Percentiles rank a stretch among this genome's conserved stretches.
Evolutionary conservation across 176 grass and related monocot genomes (phyloP).

Genomic region (Carex pumila): DNA sequence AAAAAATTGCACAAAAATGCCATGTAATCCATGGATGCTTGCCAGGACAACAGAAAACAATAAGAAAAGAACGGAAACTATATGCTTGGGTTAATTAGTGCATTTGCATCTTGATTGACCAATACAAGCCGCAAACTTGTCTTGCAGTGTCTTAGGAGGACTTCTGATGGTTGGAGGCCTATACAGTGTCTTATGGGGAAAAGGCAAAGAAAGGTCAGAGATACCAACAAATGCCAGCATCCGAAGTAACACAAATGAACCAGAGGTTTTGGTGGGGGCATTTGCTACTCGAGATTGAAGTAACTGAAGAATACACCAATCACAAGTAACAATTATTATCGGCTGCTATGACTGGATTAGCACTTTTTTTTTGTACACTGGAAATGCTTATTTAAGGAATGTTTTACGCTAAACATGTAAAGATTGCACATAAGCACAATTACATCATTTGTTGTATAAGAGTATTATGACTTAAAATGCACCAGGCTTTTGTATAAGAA

Average conservation of each 20-base stretch:
- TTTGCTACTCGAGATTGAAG: not conserved
- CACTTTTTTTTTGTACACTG: not conserved
- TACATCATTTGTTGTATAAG: not conserved
- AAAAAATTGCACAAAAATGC: too few relatives aligned
- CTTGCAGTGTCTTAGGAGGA: slow-evolving; percentile 15
- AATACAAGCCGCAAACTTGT: not conserved
- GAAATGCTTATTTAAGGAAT: not conserved
- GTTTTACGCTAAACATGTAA: not conserved
- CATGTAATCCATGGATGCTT: too few relatives aligned
- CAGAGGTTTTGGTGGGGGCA: not conserved
- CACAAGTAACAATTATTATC: not conserved
- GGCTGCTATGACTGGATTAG: not conserved
- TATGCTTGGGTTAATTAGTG: too few relatives aligned
- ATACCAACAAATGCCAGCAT: not conserved
- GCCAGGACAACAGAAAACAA: too few relatives aligned
- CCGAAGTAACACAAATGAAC: not conserved
- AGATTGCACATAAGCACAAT: not conserved
- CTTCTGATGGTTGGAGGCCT: slow-evolving; percentile 19
- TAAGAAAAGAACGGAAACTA: too few relatives aligned
- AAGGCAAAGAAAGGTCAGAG: slow-evolving; percentile 5
- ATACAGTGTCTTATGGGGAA: slow-evolving; percentile 17
- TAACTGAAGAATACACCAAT: not conserved
- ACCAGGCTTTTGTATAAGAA: not conserved
- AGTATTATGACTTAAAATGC: not conserved
- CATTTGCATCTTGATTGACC: not conserved